These are phyloP conservation scores for Senna tora DNA, from an alignment of 306 rosid species.

Conservation along the genomic window DNA sequence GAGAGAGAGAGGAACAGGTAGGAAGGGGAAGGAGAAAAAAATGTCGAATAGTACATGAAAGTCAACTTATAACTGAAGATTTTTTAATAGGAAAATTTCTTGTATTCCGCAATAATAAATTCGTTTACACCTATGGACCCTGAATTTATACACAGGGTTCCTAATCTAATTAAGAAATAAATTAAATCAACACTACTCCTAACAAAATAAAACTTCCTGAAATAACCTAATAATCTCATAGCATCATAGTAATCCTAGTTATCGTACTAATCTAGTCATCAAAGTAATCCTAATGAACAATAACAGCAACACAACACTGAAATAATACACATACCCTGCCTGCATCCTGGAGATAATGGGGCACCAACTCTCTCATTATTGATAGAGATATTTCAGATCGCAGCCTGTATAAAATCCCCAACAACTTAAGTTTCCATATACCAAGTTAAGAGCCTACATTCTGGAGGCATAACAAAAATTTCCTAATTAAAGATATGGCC, in stretches of 20 bases:
- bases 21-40: neutral
- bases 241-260: too few species aligned
- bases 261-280: too few species aligned
- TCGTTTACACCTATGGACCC: too few species aligned
- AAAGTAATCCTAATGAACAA: too few species aligned
- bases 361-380: constrained; percentile 89
- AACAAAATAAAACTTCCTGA: too few species aligned
- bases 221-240: too few species aligned
- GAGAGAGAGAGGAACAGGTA: neutral
- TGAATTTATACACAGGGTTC: too few species aligned
- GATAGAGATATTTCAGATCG: constrained; percentile 94
- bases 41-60: neutral
- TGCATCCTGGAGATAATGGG: constrained; percentile 94
- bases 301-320: constrained; percentile 37
- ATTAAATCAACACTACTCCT: too few species aligned
- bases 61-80: constrained; percentile 10
- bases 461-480: neutral
- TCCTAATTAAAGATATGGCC: neutral
- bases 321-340: constrained; percentile 72
- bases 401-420: constrained; percentile 61
- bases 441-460: constrained; percentile 8
- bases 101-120: too few species aligned
- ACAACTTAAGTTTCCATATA: constrained; percentile 36
- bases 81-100: too few species aligned
- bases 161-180: too few species aligned